Evolutionary conservation across 2,329 filamentous ascomycete species (phyloP), one percentile per base, ranked within the genome.

Genomic region (Ceratocystis cubensis): DNA sequence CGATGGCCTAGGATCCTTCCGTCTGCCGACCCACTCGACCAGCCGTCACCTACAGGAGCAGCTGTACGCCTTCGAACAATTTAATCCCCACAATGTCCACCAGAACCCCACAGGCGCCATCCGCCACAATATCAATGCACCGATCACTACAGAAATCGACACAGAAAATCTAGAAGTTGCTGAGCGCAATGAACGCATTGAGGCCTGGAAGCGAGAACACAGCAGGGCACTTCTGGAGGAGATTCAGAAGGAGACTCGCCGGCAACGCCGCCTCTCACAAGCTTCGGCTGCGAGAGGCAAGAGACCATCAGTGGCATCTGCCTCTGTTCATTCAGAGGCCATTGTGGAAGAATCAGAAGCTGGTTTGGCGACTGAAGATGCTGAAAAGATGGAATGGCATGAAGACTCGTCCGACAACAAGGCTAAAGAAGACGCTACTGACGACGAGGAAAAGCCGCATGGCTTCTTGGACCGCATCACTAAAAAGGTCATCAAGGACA

Each of bases 151-250:
- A 20, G 80, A 83, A 69, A 70, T 81, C 57, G 81, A 84, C 66
- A 79, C 80, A 46, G 81, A 83, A 53, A 76, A 79, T 45, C 76
- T 80, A 33, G 82, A 86, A 50, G 87, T 91, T 70, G 79, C 83
- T 50, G 91, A 96, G 71, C 87, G 88, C 73, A 88, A 87, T 73
- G 84, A 87, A 71, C 84, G 93, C 68, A 96, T 99, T 73, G 93
- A 97, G 75, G 83, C 84, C 64, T 99, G 94, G 94, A 84, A 92
- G 66, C 77, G 95, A 72, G 93, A 97, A 72, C 92, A 99, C 74
- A 96, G 91, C 74, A 84, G 84, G 67, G 85, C 90, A 10, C 78
- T 99, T 33, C 75, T 96, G 44, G 89, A 96, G 66, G 91, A 96
- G 75, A 92, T 97, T 61, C 89, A 95, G 75, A 87, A 84, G 69